Base-by-base conservation (phyloP, 352 stramenopile species). In the Phytophthora europaea region DNA sequence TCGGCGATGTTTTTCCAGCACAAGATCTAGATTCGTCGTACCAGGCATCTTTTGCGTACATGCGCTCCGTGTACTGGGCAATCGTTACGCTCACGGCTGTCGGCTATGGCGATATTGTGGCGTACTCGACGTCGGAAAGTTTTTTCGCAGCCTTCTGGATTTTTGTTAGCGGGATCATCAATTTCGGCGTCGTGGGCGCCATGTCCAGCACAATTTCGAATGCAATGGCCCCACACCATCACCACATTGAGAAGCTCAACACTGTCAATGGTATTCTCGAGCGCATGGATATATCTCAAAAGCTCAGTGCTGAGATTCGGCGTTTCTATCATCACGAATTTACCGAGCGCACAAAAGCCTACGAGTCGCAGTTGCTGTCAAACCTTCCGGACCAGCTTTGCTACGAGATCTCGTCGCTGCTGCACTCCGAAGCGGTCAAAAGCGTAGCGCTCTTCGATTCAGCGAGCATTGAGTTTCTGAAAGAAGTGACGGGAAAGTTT, bases 401-500 rank as follows among this genome's bases (percentile, higher is more conserved):
- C 50, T 90, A 92, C 53, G 72, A 91, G 22, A 94, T 95, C 15
- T 93, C 87, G 22, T 88, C 85, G 7, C 62, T 93, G 12, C 55
- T 94, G 51, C 87, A 95, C 58, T 79, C 89, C 0, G 76, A 90
- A 4, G 75, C 89, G 3, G 86, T 88, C 0, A 85, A 82, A 54
- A 76, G 80, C 12, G 76, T 95, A 3, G 13, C 61, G 2, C 70
- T 95, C 1, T 95, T 95, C 56, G 79, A 90, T 23, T 86, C 75
- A 2, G 79, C 81, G 3, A 90, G 80, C n/a, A 78, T 77, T 16
- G 86, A 93, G 22, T 93, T 94, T 55, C 65, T 92, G 0, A 82
- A 93, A n/a, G 84, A 93, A 73, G 85, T 95, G 4, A 95, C 88
- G 0, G 89, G 87, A 0, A 91, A 94, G 55, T 94, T 95, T 51